Evolutionary conservation across 176 grass and related monocot species (phyloP), one percentile per base, ranked within the genome.

Genomic region (Paspalum notatum): DNA sequence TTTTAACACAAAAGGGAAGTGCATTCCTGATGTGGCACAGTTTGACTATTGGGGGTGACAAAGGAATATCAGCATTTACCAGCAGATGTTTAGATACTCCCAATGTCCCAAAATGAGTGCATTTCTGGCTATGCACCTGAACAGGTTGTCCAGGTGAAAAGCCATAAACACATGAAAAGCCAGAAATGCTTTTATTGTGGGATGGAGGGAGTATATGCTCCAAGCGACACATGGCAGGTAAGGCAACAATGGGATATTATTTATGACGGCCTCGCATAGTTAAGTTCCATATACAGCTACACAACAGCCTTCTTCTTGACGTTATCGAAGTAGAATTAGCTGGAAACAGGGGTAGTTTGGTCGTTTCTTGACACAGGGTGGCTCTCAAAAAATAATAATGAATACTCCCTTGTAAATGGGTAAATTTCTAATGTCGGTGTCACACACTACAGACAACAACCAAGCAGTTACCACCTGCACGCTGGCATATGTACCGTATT

Each of bases 251-350:
- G 59, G 57, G 16, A 61, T 72, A 42, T 51, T 38, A 56, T 82
- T 68, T 41, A 58, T 72, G 43, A 25, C 50, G 45, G 25, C 39
- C n/a, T 22, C 50, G 42, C 49, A 72, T 15, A 57, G 27, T 65
- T 67, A 67, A 37, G 37, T 50, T 77, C 39, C 53, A 40, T 49
- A 57, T 65, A 40, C 56, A 60, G 48, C 17, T 72, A 60, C 21
- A 13, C 15, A 15, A 52, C 46, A 73, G 44, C 56, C 87, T 48
- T 66, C 87, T 48, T 66, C 12, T 89, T 85, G 78, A 64, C 44
- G 66, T 38, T 65, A 85, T 41, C 65, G 27, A 76, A 53, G 18
- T 50, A 54, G 45, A 68, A 46, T 27, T 67, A 74, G 56, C 47
- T 75, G 41, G 45, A 41, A 76, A 61, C 49, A 78, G 62, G 75